Percentiles rank a stretch among this genome's conserved stretches.
Conservation (phyloP, 2,329 filamentous ascomycete genomes). For the Lachnellula occidentalis region DNA sequence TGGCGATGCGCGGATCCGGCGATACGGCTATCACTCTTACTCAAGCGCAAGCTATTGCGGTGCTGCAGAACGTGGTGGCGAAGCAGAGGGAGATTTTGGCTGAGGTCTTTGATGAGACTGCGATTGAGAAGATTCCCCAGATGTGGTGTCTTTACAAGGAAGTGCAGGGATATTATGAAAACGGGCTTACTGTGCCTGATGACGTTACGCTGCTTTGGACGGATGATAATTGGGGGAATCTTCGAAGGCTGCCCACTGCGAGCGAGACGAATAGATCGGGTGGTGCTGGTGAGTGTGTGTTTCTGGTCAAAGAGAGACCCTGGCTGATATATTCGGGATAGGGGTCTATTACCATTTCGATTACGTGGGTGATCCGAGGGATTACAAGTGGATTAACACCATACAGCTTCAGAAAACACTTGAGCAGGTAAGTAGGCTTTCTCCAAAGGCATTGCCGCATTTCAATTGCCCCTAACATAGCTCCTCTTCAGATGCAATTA, state of each 20-base stretch:
- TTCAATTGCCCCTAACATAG: not conserved
- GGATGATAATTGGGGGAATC: conserved; percentile 66
- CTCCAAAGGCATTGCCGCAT: not conserved
- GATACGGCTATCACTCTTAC: conserved; percentile 56
- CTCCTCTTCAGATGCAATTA: conserved; percentile 48
- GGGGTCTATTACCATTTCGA: conserved; percentile 57
- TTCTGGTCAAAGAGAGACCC: not conserved
- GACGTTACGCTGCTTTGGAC: conserved; percentile 64
- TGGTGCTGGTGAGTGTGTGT: conserved; percentile 46
- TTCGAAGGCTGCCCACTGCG: conserved; percentile 53
- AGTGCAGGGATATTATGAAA: conserved; percentile 62
- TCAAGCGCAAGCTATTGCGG: conserved; percentile 48
- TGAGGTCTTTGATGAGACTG: conserved; percentile 45
- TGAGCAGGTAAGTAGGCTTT: conserved; percentile 41
- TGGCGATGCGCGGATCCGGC: conserved; percentile 65
- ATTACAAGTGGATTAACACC: conserved; percentile 59
- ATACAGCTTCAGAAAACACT: conserved; percentile 60
- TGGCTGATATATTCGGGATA: not conserved
- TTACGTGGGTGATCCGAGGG: conserved; percentile 43
- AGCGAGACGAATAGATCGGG: conserved; percentile 55
- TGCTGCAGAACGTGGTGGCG: conserved; percentile 55
- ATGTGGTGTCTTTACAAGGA: conserved; percentile 73
- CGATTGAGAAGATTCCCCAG: conserved; percentile 50
- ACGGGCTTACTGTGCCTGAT: conserved; percentile 57
- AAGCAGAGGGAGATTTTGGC: conserved; percentile 55